Evolutionary conservation across 202 grass and related monocot species (phyloP), one percentile per base, ranked within the genome.

Genomic region (Schoenoplectus tabernaemontani): DNA sequence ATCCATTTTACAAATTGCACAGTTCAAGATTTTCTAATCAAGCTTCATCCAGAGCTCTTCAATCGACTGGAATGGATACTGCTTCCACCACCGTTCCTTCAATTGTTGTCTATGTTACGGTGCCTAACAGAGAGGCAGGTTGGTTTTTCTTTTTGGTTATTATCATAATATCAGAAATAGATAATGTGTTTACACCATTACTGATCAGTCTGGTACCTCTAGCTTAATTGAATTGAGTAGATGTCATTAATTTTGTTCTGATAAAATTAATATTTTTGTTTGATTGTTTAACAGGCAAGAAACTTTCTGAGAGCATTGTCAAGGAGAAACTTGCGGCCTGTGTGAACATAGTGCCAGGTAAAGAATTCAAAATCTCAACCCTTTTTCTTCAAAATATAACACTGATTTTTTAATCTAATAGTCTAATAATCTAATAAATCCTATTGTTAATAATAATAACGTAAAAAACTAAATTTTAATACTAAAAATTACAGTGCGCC

Each of bases 31-130:
- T 66, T 42, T 38, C 13, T 41, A 65, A 48, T 58, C 78, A 12
- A 63, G 57, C 62, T 76, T 77, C 69, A 83, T 63, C 57, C 2
- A 88, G 83, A 90, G 70, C 62, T 80, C 53, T 97, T 77, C 86
- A 77, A 24, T 86, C 89, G 78, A 50, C 80, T 74, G 51, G 20
- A 64, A 99, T 99, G 96, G 92, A 87, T 2, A 67, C 84, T 9
- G 67, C 90, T 83, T 87, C 88, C 2, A 88, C 85, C 33, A 86
- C 79, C 0, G 88, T 91, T 19, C 87, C 96, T 24, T 91, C 92
- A 44, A 91, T 99, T 69, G 92, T 99, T 81, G 96, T 99, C 3
- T 99, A 99, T 87, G 92, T 99, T 39, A 99, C 96, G 6, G 92
- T 96, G 48, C 90, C 96, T 69, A 96, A 93, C 51, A 92, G 43